These are phyloP conservation scores for Tagetes erecta DNA, from an alignment of 129 eudicot genomes.

Conservation along the genomic window DNA sequence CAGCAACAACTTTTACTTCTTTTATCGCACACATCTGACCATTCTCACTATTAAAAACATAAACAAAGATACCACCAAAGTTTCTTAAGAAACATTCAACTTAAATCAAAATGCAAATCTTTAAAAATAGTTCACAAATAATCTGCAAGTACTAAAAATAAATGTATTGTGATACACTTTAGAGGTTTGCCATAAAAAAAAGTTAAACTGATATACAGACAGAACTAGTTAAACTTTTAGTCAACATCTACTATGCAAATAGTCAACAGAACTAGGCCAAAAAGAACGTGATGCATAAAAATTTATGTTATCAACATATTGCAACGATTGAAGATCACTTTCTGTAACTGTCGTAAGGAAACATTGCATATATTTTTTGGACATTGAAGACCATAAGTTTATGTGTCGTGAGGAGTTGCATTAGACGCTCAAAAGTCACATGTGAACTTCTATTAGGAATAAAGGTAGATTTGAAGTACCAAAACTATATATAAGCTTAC, in stretches of 20 bases:
- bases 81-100: slow-evolving; percentile 15
- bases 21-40: slow-evolving; percentile 97
- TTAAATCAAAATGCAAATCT: slow-evolving; percentile 13
- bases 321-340: background rate
- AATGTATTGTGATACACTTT: background rate
- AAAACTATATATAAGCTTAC: background rate
- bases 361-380: background rate
- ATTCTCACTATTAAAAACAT: slow-evolving; percentile 58
- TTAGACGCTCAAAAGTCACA: background rate
- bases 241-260: background rate
- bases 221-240: background rate
- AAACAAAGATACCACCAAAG: slow-evolving; percentile 18
- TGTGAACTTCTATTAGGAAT: background rate
- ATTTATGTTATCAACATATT: slow-evolving; percentile 1
- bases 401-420: background rate
- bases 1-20: slow-evolving; percentile 75
- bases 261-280: background rate
- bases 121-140: background rate
- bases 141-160: background rate
- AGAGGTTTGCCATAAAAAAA: background rate
- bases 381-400: background rate
- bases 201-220: background rate
- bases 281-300: slow-evolving; percentile 11
- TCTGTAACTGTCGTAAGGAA: background rate
- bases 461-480: background rate